Evolutionary conservation across 129 eudicot species (phyloP), one percentile per base, ranked within the genome.

Genomic region (Flaveria brownii): DNA sequence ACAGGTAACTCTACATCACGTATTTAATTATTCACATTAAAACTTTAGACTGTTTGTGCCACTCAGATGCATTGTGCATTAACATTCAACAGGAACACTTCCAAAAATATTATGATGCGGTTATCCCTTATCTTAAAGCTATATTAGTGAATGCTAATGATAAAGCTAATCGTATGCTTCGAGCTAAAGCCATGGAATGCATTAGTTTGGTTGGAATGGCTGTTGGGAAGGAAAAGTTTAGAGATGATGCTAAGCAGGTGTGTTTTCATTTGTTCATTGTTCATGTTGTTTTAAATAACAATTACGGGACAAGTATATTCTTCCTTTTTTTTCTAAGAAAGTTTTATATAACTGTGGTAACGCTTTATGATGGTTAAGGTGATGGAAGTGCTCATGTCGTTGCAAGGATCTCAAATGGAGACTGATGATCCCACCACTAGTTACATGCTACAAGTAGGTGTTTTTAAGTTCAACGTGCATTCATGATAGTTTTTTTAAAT

Each of bases 361-460:
- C 59, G 62, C 45, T 45, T 70, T 25, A 49, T 72, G 28, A 45
- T 63, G 52, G 43, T 77, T 47, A 73, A 95, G 99, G 99, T 95
- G 81, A 95, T 95, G 99, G 99, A 91, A 78, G 97, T 95, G 79
- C 97, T 95, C 30, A 86, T 91, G 97, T 87, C 99, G 26, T 78
- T 95, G 80, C 99, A 95, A 95, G 99, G 97, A 81, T 85, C 96
- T 52, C 96, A 88, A 85, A 83, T 95, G 97, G 99, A 95, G 88
- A 81, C 94, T 3, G 99, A 95, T 71, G 99, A 95, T 80, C 99
- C 99, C 72, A 95, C 96, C 75, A 95, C 97, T 6, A 95, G 99
- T 80, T 95, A 95, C 86, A 95, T 95, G 99, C 93, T 95, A 66
- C 99, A 95, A 85, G 99, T 92, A 86, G 63, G 87, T 78, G 30